Base-by-base conservation (phyloP, 345 rosid species). In the Murraya paniculata region DNA sequence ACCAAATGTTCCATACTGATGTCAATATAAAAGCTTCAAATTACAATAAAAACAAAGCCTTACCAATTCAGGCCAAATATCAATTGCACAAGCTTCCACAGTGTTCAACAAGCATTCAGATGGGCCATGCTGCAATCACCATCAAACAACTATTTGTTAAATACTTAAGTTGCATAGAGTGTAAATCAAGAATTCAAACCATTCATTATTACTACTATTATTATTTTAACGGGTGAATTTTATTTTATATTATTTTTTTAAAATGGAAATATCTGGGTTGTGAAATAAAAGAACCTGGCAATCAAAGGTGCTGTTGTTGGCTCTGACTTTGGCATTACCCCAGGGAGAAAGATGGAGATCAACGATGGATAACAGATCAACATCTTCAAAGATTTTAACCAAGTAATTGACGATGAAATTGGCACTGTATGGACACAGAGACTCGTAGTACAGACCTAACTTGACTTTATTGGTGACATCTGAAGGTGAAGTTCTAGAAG, bases 81-180 rank as follows among this genome's bases (percentile, higher is more conserved):
- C 82, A 56, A 96, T 84, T 1, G 96, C 98, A 76, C 99, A 96
- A 21, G 97, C 98, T 83, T 96, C 98, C 58, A 96, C 88, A 0
- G 97, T 91, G 81, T 93, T 91, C 83, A 96, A 86, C 11, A 90
- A 78, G 86, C 99, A 96, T 73, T 96, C 98, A 28, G 50, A 81
- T 1, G 91, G 90, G 45, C 98, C 99, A 28, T 93, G 99, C 98
- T 91, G 92, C 90, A 82, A 87, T 27, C 57, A 76, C 48, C 60
- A 79, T 3, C 36, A 14, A 55, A 57, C 72, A 76, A 13, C 19
- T 36, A 22, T 22, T 56, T 22, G 5, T 9, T 56, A 31, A 53
- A 4, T 35, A 30, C 24, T n/a, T n/a, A 50, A 72, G 56, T 57
- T n/a, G 22, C 4, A 55, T 19, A 33, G 50, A 24, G 31, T 25